A percentile compares a stretch with the other conserved stretches of the same genome.
Conservation (phyloP, 2,329 filamentous ascomycete species). For the Fusarium zealandicum region DNA sequence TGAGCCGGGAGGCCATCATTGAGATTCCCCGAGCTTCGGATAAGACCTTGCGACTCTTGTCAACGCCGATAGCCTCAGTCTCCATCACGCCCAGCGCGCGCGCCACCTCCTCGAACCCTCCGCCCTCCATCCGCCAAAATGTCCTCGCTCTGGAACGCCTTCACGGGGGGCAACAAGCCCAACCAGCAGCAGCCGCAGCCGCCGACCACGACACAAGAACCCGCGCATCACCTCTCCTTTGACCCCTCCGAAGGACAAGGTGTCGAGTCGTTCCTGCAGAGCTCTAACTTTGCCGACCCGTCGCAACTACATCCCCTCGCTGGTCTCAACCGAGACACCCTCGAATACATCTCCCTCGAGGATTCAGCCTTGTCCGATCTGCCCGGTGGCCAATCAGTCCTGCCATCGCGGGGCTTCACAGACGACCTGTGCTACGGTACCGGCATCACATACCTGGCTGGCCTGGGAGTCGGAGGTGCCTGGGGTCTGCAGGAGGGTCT, state of each 20-base stretch:
- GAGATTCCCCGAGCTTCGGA: slow-evolving; percentile 38
- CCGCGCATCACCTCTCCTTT: slow-evolving; percentile 65
- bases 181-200: slow-evolving; percentile 47
- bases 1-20: slow-evolving; percentile 35
- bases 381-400: slow-evolving; percentile 82
- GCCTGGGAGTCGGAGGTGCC: slow-evolving; percentile 81
- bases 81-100: slow-evolving; percentile 27
- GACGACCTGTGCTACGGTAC: slow-evolving; percentile 98
- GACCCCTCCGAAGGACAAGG: slow-evolving; percentile 78
- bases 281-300: slow-evolving; percentile 81
- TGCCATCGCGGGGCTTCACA: slow-evolving; percentile 95
- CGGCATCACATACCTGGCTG: slow-evolving; percentile 91
- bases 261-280: slow-evolving; percentile 84
- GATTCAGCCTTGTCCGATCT: slow-evolving; percentile 88
- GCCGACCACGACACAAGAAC: slow-evolving; percentile 52
- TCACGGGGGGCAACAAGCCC: slow-evolving; percentile 65
- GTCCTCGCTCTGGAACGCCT: slow-evolving; percentile 67
- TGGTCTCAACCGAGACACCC: slow-evolving; percentile 87
- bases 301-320: slow-evolving; percentile 91
- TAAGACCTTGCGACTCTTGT: slow-evolving; percentile 36
- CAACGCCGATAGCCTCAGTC: slow-evolving; percentile 26
- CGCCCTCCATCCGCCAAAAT: slow-evolving; percentile 47
- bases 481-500: slow-evolving; percentile 95
- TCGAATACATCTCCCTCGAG: slow-evolving; percentile 95
- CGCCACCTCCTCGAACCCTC: slow-evolving; percentile 20